Base-by-base conservation (phyloP, 768 basidiomycete species). In the Lactarius evosmus region DNA sequence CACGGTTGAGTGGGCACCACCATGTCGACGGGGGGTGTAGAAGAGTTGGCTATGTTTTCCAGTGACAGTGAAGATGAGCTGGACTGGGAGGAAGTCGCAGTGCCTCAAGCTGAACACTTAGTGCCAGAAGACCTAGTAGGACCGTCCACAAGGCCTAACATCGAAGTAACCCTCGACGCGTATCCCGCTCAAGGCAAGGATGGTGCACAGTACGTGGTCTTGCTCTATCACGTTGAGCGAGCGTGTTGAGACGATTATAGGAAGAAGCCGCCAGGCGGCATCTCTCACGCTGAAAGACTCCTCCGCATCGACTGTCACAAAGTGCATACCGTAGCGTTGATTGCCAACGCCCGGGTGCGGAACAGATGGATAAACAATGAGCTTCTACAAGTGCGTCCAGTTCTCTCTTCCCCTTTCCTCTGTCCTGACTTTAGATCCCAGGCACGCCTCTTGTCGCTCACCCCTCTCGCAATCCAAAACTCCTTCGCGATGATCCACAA, bases 401-500 rank as follows among this genome's bases (percentile, higher is more conserved):
- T 27, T 49, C 19, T 59, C 40, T 17, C 33, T 36, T 36, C 14
- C 8, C 38, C 46, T n/a, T 29, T 49, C 46, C 2, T n/a, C 57
- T 61, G 68, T 32, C 67, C 67, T 60, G 58, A 44, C 61, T 36
- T 29, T 46, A 12, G 22, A 56, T n/a, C 50, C 12, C 66, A 97
- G 94, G 95, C 94, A 8, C 85, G 97, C 7, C 79, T 98, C 30
- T 78, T 98, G 58, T 98, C 95, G 8, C 74, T 95, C 46, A 86
- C 90, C 0, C 97, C 97, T 1, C 79, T 95, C 29, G 70, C 82
- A 19, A 77, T 96, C 11, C 93, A 95, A 73, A 87, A 86, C 58
- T 81, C 88, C 11, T 95, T 99, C 75, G 79, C 82, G 12, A 80
- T 84, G 74, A 94, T 95, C 73, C 85, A 90, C 77, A 87, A 91